Percentiles rank a stretch among this genome's conserved stretches.
These are phyloP conservation scores for Beauveria rudraprayagi DNA, from an alignment of 2,329 filamentous ascomycete species.

Conservation along the genomic window DNA sequence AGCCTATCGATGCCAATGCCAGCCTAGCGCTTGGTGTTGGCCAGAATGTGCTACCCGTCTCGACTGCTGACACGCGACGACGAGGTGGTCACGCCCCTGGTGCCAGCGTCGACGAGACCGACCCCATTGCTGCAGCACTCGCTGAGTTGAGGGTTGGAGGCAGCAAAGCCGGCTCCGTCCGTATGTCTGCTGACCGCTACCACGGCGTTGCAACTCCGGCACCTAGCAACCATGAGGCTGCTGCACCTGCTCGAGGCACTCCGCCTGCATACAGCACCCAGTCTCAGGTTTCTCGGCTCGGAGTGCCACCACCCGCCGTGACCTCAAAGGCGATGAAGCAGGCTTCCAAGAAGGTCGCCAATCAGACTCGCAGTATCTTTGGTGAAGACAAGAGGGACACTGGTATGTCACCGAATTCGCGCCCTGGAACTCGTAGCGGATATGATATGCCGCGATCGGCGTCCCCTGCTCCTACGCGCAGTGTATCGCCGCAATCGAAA, in stretches of 20 bases:
- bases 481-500: constrained; percentile 53
- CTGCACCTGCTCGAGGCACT: constrained; percentile 59
- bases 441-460: constrained; percentile 50
- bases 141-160: constrained; percentile 81
- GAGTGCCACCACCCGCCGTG: constrained; percentile 83
- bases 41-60: constrained; percentile 92
- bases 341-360: constrained; percentile 79
- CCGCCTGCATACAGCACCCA: constrained; percentile 77
- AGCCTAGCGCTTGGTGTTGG: constrained; percentile 91
- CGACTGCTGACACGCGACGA: constrained; percentile 59
- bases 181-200: constrained; percentile 94
- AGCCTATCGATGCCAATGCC: constrained; percentile 83
- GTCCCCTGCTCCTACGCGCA: constrained; percentile 62
- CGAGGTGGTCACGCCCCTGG: constrained; percentile 22
- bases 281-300: constrained; percentile 63
- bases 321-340: constrained; percentile 95
- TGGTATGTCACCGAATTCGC: constrained; percentile 34
- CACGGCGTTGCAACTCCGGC: constrained; percentile 85
- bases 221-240: constrained; percentile 39
- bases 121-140: constrained; percentile 86
- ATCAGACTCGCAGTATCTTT: constrained; percentile 77
- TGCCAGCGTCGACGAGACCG: constrained; percentile 52
- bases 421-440: constrained; percentile 44
- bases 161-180: constrained; percentile 66
- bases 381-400: constrained; percentile 30